Evolutionary conservation across 1,284 basidiomycete genomes (phyloP), one percentile per base, ranked within the genome.

Genomic region (Tilletia walkeri): DNA sequence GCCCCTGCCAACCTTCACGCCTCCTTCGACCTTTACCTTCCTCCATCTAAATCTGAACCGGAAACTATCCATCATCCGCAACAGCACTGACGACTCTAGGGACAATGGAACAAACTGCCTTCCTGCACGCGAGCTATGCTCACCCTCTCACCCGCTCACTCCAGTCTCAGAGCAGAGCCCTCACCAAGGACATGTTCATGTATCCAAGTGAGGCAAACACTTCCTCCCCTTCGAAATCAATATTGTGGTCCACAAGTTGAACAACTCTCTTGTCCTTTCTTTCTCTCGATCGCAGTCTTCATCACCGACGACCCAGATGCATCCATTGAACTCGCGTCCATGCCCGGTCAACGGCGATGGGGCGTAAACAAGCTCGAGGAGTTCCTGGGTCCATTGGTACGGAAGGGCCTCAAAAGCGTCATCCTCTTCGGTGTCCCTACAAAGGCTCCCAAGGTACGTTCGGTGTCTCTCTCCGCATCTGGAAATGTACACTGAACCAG

Each of bases 351-450:
- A 71, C 72, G 73, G 39, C 78, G 84, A 70, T 99, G 96, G 95
- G 95, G 96, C 20, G 86, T 99, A 47, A 93, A 99, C 86, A 90
- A 89, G 79, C 88, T 99, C n/a, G 89, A 93, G 75, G 89, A 84
- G 47, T 97, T 99, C 85, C 84, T 99, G 2, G 89, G 87, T 0
- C 95, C 95, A 0, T 86, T 99, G 67, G 90, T 98, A 56, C 85
- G 90, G 79, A 97, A 96, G 83, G 96, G 96, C 16, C 86, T 99
- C 67, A 86, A 88, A 78, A 94, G 93, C 73, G 93, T 99, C 65
- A 97, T 99, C 76, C 87, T 99, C 47, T 99, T 99, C 82, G 96
- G 96, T 72, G 95, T 99, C 3, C 96, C 96, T 2, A 84, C 94
- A 77, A 88, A 88, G 49, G 91, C 92, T 79, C 84, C 86, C 70